Base-by-base conservation (phyloP, 768 basidiomycete species). In the Harrya chromipes region DNA sequence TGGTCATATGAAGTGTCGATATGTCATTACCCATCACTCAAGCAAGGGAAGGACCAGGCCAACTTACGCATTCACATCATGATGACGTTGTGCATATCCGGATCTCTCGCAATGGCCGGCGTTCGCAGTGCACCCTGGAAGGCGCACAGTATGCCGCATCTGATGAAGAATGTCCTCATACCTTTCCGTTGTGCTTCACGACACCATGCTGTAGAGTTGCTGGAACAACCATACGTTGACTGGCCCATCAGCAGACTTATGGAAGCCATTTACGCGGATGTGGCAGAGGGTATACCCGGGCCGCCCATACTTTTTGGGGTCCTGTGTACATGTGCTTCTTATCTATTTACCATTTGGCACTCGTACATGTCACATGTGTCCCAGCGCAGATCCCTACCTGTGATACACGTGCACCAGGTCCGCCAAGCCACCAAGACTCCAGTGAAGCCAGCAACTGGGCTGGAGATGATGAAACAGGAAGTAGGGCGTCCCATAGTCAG, bases 281-380 rank as follows among this genome's bases (percentile, higher is more conserved):
- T 39, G 53, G 61, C 50, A 52, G 42, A 62, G 60, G 51, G 50
- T 11, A 43, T 35, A 29, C n/a, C 19, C 26, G 14, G 7, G 29
- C 35, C 40, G 45, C 53, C 40, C 56, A 45, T 33, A 16, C 34
- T n/a, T 60, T 35, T 34, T 17, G 60, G 61, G 60, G 57, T 59
- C 57, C 49, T 23, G 34, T 40, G 34, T 33, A 17, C 60, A 52
- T 50, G 57, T 49, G 45, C 39, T 24, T 29, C 46, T 59, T 63
- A 56, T 60, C 57, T 40, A 23, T 43, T 20, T 38, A 37, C 36
- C 40, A 31, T 33, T 33, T 41, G 27, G 35, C 31, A 31, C 26
- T 43, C 8, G 14, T 6, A 39, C 46, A 29, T 63, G 62, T 55
- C 61, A 60, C 49, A 27, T 27, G 8, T 27, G 34, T 45, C 29